Conservation (phyloP, 352 stramenopile genomes). For the Salisapilia sapeloensis region DNA sequence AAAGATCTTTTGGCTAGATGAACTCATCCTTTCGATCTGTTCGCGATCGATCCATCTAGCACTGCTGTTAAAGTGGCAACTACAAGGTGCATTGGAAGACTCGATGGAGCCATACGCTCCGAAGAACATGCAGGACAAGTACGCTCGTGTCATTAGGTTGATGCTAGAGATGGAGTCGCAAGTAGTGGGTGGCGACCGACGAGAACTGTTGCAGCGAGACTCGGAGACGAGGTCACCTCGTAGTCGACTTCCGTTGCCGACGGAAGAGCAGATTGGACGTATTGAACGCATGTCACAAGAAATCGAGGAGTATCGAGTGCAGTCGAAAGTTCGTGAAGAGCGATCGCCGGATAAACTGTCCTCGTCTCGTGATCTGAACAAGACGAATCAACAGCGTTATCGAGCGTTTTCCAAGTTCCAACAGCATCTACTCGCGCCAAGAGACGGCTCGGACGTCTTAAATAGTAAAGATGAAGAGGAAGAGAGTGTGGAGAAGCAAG, state of each 20-base stretch:
- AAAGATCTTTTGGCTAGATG: constrained; percentile 82
- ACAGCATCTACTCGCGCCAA: constrained; percentile 68
- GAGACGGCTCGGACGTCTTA: constrained; percentile 24
- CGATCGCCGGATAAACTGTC: constrained; percentile 4
- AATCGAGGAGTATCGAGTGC: constrained; percentile 39
- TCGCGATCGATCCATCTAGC: constrained; percentile 75
- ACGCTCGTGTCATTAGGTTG: constrained; percentile 58
- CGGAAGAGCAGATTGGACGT: constrained; percentile 70
- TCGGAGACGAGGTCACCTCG: constrained; percentile 22
- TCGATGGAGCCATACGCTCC: constrained; percentile 58
- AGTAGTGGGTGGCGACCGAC: constrained; percentile 51
- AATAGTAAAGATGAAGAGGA: constrained; percentile 46
- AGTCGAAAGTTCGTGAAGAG: constrained; percentile 6
- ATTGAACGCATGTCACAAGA: constrained; percentile 67
- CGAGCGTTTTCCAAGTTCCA: constrained; percentile 77
- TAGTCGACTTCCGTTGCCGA: constrained; percentile 55
- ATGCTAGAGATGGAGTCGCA: constrained; percentile 80
- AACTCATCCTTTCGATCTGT: constrained; percentile 77
- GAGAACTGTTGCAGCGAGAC: constrained; percentile 38
- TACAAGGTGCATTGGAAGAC: constrained; percentile 77
- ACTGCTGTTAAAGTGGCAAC: constrained; percentile 68
- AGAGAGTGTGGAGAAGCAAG: constrained; percentile 38
- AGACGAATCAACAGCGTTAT: constrained; percentile 48
- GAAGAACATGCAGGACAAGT: constrained; percentile 78
- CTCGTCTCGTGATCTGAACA: too few relatives aligned